Base-by-base conservation (phyloP, 2,329 filamentous ascomycete species). In the Calonectria ilicicola region DNA sequence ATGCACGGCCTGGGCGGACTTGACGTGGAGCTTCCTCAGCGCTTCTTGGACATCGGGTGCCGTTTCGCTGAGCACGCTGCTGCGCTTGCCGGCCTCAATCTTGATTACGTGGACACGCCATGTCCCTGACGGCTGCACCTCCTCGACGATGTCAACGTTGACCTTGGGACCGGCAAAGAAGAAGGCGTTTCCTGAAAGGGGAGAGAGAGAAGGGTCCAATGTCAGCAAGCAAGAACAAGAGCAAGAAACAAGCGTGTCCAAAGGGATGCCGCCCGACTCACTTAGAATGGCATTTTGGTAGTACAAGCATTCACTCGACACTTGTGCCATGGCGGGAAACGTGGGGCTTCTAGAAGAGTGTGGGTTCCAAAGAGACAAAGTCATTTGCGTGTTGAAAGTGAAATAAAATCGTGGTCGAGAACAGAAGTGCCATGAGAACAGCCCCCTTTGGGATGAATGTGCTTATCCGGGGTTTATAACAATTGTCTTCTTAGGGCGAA, bases 1-100 rank as follows among this genome's bases (percentile, higher is more conserved):
- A 69, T 80, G 74, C 49, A 84, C 82, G n/a, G 81, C 82, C 49
- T 83, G 82, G n/a, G 84, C 84, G 12, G 84, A 84, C 72, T 81
- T 83, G 56, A 76, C 70, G 70, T 85, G 82, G n/a, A 87, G 83
- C 19, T 79, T 70, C 64, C 83, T 80, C 7, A 86, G 75, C 12
- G 84, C 85, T 5, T 80, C 80, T 26, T 80, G 68, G 9, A 80
- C 69, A 19, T 81, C 80, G 19, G 70, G 56, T 8, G 77, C 82
- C 2, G 80, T 74, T 23, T 81, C 83, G n/a, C 81, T 81, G 12
- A 86, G 75, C 17, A 83, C 72, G 21, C 76, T 79, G 29, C 76
- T 76, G 15, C 81, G 81, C 35, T 74, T 74, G 56, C 78, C 77
- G 19, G 53, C 65, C 51, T 80, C 76, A 12, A 73, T 77, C 72